A percentile compares a stretch with the other conserved stretches of the same genome.
Evolutionary conservation across 2,329 filamentous ascomycete genomes (phyloP).

Genomic region (Lizonia empirigonia): DNA sequence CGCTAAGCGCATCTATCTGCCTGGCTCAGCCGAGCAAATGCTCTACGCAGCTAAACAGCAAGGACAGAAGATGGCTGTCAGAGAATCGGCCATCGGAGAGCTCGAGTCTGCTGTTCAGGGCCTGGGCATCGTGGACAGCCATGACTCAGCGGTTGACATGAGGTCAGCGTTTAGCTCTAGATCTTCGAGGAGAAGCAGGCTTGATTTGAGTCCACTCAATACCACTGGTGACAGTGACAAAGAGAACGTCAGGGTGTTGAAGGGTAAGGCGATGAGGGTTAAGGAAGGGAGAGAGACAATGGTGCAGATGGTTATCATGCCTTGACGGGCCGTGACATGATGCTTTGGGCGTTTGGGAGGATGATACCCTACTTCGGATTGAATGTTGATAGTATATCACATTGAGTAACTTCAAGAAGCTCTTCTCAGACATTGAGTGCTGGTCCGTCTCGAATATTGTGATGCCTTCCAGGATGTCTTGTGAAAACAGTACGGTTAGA

Average conservation of each 20-base stretch:
- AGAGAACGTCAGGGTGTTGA: slow-evolving; percentile 34
- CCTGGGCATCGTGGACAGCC: slow-evolving; percentile 34
- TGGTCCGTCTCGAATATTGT: too few species aligned
- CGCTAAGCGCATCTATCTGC: slow-evolving; percentile 72
- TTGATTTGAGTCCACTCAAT: slow-evolving; percentile 6
- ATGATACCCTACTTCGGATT: slow-evolving; percentile 17
- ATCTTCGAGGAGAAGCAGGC: slow-evolving; percentile 1
- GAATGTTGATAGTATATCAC: not conserved
- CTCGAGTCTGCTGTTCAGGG: slow-evolving; percentile 37
- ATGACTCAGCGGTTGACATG: slow-evolving; percentile 35
- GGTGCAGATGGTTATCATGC: slow-evolving; percentile 34
- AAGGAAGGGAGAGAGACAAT: slow-evolving; percentile 27
- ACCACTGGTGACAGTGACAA: slow-evolving; percentile 33
- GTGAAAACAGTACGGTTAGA: too few species aligned
- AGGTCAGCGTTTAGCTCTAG: slow-evolving; percentile 12
- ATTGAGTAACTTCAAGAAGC: not conserved
- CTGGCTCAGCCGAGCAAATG: slow-evolving; percentile 56
- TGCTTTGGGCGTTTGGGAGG: slow-evolving; percentile 5
- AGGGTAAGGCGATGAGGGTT: slow-evolving; percentile 32
- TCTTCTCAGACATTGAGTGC: not conserved
- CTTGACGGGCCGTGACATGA: slow-evolving; percentile 3
- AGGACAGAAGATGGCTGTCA: slow-evolving; percentile 9
- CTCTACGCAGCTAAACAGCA: slow-evolving; percentile 17
- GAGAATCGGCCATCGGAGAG: slow-evolving; percentile 23
- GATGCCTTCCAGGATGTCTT: too few species aligned